phyloP scores from a whole-genome alignment of 106 monocot species.

The Dactylorhiza incarnata region DNA sequence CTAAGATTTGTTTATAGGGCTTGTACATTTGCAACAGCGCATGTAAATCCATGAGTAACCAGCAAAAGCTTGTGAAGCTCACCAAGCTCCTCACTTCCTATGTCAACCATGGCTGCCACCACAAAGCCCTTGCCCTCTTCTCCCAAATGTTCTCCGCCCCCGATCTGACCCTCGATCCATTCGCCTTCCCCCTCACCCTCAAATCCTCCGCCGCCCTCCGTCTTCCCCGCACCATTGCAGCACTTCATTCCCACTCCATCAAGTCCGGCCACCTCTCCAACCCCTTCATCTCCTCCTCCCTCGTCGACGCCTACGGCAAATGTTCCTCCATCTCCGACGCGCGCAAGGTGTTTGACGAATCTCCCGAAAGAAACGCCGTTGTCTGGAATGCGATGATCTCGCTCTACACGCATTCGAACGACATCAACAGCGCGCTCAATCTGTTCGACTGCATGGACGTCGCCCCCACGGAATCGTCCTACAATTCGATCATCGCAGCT shows the following conservation, averaged over 20 bases:
- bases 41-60: not conserved
- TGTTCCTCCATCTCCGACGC: slow-evolving; percentile 20
- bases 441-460: slow-evolving; percentile 51
- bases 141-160: slow-evolving; percentile 40
- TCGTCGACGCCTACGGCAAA: slow-evolving; percentile 63
- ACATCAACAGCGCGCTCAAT: slow-evolving; percentile 19
- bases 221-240: slow-evolving; percentile 16
- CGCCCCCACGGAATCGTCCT: slow-evolving; percentile 41
- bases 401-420: slow-evolving; percentile 21
- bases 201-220: slow-evolving; percentile 56
- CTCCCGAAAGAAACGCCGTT: slow-evolving; percentile 40
- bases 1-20: too few species aligned
- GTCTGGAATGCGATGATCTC: slow-evolving; percentile 68
- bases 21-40: too few species aligned
- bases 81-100: slow-evolving; percentile 47
- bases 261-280: slow-evolving; percentile 34
- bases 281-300: slow-evolving; percentile 61
- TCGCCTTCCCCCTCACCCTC: slow-evolving; percentile 76
- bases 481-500: slow-evolving; percentile 55
- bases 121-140: slow-evolving; percentile 59
- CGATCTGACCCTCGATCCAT: slow-evolving; percentile 43
- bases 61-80: slow-evolving; percentile 35
- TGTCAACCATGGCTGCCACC: slow-evolving; percentile 45
- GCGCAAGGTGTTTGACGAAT: slow-evolving; percentile 56
- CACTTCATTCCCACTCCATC: slow-evolving; percentile 49